Base-by-base conservation (phyloP, 768 basidiomycete species). In the Neoboletus subvelutipes region DNA sequence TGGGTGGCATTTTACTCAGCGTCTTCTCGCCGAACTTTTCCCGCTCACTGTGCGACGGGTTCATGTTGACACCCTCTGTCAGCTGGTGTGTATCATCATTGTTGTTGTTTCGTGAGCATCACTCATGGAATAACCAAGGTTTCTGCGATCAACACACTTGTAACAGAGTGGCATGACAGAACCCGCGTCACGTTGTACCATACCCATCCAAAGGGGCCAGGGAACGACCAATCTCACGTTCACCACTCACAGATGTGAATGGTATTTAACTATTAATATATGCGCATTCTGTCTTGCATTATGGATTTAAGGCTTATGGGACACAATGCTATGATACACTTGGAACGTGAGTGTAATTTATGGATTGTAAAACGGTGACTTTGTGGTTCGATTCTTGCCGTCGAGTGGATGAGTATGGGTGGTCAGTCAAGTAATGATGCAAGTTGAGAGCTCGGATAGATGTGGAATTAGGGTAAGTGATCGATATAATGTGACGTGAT, bases 401-500 rank as follows among this genome's bases (percentile, higher is more conserved):
- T 40, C 50, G 39, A 45, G 48, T 29, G 42, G 40, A 50, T 64
- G 37, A 57, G 48, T 68, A 57, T 50, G 45, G 45, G 40, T 56
- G 33, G 49, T 58, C 37, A 51, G 50, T 52, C 49, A 47, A 40
- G 34, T 58, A 55, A 52, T 36, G 37, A 50, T 51, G 54, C 40
- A 24, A 29, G 31, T 39, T 8, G 40, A 24, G 46, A 40, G 40
- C 53, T 58, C 54, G 37, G 33, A 36, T 34, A 37, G 48, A 46
- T 48, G 49, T 52, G 45, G 43, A 36, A 46, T 72, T 54, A 73
- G 40, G 82, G 81, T 52, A 85, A 73, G 56, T 72, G 68, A 66
- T 92, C 90, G 66, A 92, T 90, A 70, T 87, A 89, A 63, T 82
- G 75, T 40, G 86, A 81, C 31, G 83, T 85, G 63, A 87, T 75